Base-by-base conservation (phyloP, 257 asterid genomes). In the Gentiana macrophylla region DNA sequence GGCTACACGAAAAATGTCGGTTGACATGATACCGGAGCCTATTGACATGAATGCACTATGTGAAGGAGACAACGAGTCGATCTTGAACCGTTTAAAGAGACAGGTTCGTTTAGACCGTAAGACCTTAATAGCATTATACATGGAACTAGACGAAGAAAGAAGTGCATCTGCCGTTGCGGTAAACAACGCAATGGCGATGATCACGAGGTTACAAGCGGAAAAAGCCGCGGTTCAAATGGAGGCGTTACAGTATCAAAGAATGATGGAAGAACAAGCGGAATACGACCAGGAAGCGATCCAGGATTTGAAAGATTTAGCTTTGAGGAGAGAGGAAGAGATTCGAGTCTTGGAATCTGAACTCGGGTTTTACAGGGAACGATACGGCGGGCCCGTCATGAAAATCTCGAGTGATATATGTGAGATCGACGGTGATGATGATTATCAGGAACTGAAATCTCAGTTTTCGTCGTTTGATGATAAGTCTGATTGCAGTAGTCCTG, bases 201-300 rank as follows among this genome's bases (percentile, higher is more conserved):
- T 92, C 54, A 88, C 97, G 8, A 80, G 91, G 35, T 70, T 92
- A 12, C 99, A 92, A 58, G 94, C 91, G 0, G 97, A 92, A 74
- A 92, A 92, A 61, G 97, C 97, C 2, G 85, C 97, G 3, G 92
- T 92, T 35, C 97, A 92, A 70, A 92, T 92, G 99, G 99, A 92
- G 80, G 97, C 97, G 6, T 68, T 85, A 44, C 97, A 92, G 77
- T 92, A 92, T 63, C 97, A 92, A 69, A 78, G 99, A 64, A 80
- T 92, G 99, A 92, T 92, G 97, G 99, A 92, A 49, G 99, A 92
- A 52, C 95, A 92, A 34, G 91, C 88, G 4, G 99, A 88, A 35
- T 92, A 86, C 34, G 97, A 89, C 41, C 82, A 83, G 48, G 95
- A 89, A 66, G 94, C 94, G 6, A 12, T 89, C 43, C 86, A 81